Evolutionary conservation across 2,329 filamentous ascomycete species (phyloP).

Genomic region (Neofusicoccum laricinum): DNA sequence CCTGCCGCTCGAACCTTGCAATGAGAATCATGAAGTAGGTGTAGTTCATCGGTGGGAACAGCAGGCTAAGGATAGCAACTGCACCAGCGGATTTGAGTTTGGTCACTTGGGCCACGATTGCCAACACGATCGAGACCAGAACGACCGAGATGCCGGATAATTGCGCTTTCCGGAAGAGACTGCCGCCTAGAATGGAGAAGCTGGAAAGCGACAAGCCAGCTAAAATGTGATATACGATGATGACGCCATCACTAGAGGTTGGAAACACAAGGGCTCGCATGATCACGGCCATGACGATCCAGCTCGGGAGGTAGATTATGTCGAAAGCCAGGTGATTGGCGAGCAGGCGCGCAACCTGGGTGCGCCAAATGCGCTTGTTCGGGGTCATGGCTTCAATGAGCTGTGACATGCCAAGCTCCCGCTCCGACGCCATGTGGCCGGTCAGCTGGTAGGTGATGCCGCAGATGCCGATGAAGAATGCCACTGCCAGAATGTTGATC

Average conservation of each 20-base stretch:
- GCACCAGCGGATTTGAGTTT: conserved; percentile 60
- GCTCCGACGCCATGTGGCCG: conserved; percentile 79
- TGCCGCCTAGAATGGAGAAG: conserved; percentile 75
- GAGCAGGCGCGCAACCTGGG: conserved; percentile 72
- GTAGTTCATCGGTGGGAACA: conserved; percentile 87
- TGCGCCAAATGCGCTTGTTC: conserved; percentile 68
- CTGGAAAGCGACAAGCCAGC: conserved; percentile 75
- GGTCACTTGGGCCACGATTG: conserved; percentile 76
- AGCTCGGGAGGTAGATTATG: conserved; percentile 74
- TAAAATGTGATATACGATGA: conserved; percentile 65
- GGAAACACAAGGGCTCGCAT: conserved; percentile 58
- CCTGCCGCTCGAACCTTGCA: conserved; percentile 70
- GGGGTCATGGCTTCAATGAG: conserved; percentile 91
- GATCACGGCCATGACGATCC: conserved; percentile 73
- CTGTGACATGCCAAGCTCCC: conserved; percentile 83
- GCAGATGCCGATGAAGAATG: conserved; percentile 75
- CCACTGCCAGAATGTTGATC: conserved; percentile 72
- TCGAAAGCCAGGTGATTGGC: conserved; percentile 80
- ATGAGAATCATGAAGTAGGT: conserved; percentile 76
- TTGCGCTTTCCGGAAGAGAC: conserved; percentile 84
- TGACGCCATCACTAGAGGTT: conserved; percentile 41
- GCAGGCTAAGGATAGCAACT: conserved; percentile 66
- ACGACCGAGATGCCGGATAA: conserved; percentile 79
- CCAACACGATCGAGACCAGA: conserved; percentile 70
- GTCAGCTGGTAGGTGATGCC: conserved; percentile 84